These are phyloP conservation scores for Adansonia rubrostipa DNA, from an alignment of 441 rosid genomes.

Conservation along the genomic window DNA sequence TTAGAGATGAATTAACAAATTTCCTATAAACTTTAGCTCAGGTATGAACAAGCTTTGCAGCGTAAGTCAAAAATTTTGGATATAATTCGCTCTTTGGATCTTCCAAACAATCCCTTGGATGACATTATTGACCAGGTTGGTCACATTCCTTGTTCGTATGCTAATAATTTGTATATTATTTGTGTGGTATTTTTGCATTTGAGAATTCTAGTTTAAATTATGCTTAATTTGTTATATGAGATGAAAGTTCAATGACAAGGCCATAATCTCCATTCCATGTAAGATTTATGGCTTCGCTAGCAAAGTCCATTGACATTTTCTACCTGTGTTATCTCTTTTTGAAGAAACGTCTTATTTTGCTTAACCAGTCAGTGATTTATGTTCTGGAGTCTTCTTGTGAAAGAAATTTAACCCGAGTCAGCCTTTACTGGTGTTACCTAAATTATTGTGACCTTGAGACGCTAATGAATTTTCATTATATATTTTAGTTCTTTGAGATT, in stretches of 20 bases:
- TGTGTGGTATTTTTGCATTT: too few relatives aligned
- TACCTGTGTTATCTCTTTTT: neutral
- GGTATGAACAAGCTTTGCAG: slow-evolving; percentile 89
- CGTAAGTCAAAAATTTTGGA: slow-evolving; percentile 91
- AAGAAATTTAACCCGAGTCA: neutral
- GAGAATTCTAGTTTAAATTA: neutral
- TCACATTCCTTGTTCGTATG: neutral
- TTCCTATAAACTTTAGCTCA: slow-evolving; percentile 39
- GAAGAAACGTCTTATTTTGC: neutral
- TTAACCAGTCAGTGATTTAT: neutral
- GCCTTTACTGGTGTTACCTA: slow-evolving; percentile 8
- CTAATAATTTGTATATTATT: too few relatives aligned
- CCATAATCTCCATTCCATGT: neutral
- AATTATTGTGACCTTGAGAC: neutral
- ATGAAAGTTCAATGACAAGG: slow-evolving; percentile 10
- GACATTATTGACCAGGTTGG: slow-evolving; percentile 95
- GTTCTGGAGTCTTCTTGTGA: slow-evolving; percentile 1
- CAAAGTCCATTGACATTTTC: slow-evolving; percentile 3
- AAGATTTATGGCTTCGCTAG: neutral
- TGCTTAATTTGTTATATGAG: slow-evolving; percentile 9
- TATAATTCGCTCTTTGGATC: slow-evolving; percentile 84
- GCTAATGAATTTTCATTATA: neutral
- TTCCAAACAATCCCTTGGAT: slow-evolving; percentile 98
- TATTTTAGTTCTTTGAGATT: neutral
- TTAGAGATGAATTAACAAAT: slow-evolving; percentile 20